phyloP scores from a whole-genome alignment of 257 asterid genomes.

The Penstemon newberryi region DNA sequence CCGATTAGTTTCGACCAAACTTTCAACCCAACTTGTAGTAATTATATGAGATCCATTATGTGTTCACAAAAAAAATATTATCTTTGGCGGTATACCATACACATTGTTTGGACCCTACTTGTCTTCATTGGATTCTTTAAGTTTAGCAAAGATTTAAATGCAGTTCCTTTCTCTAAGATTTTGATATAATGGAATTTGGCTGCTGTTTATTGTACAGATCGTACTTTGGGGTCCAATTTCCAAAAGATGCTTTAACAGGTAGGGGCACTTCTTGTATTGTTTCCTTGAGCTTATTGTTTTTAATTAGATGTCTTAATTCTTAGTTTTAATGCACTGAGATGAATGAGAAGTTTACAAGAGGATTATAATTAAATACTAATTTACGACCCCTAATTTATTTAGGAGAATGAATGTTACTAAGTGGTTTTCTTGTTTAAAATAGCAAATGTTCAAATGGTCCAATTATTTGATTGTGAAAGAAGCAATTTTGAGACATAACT shows the following conservation, averaged over 20 bases:
- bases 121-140: slow-evolving; percentile 33
- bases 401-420: background rate
- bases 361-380: too few species aligned
- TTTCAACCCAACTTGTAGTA: too few species aligned
- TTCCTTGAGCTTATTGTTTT: slow-evolving; percentile 15
- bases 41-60: too few species aligned
- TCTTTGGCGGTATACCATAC: slow-evolving; percentile 16
- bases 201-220: slow-evolving; percentile 25
- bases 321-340: background rate
- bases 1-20: background rate
- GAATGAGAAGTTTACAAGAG: background rate
- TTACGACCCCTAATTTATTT: background rate
- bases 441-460: slow-evolving; percentile 5
- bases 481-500: slow-evolving; percentile 18
- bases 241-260: slow-evolving; percentile 24
- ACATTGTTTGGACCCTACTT: slow-evolving; percentile 24
- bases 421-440: background rate
- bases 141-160: background rate
- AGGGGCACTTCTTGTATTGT: slow-evolving; percentile 21
- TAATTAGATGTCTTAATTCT: background rate
- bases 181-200: background rate
- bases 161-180: background rate
- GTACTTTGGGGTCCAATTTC: slow-evolving; percentile 21
- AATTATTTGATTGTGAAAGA: background rate
- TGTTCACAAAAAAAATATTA: background rate